Conservation (phyloP, 2,329 filamentous ascomycete genomes). For the Lachnellula hyalina region DNA sequence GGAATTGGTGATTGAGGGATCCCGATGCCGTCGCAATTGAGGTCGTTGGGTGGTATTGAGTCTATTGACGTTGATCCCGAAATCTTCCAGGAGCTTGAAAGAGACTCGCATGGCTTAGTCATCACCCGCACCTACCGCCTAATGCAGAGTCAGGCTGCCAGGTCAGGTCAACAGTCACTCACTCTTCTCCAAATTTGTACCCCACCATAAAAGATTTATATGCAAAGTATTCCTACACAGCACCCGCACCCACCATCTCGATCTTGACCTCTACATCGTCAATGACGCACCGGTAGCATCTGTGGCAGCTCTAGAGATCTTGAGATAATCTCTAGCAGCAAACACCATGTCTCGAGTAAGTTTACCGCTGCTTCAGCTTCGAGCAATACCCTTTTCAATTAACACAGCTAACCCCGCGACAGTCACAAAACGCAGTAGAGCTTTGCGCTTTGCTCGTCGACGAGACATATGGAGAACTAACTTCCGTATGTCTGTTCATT, state of each 20-base stretch:
- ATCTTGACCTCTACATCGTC: conserved; percentile 13
- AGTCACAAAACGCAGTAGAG: conserved; percentile 74
- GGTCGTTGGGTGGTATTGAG: not conserved
- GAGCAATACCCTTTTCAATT: too few species aligned
- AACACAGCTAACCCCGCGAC: conserved; percentile 15
- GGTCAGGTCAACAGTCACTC: not conserved
- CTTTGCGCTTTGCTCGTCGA: conserved; percentile 86
- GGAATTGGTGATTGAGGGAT: conserved; percentile 29
- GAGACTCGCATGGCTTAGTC: not conserved
- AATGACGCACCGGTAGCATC: conserved; percentile 57
- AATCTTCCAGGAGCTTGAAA: conserved; percentile 9
- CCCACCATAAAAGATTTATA: not conserved
- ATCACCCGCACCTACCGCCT: not conserved
- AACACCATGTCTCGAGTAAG: conserved; percentile 51
- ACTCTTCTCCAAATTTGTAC: not conserved
- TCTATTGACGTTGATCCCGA: conserved; percentile 12
- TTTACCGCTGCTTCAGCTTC: conserved; percentile 11
- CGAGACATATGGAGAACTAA: conserved; percentile 86
- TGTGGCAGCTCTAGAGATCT: conserved; percentile 70
- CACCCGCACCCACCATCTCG: conserved; percentile 2
- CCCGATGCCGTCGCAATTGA: conserved; percentile 7
- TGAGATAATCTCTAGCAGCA: conserved; percentile 72
- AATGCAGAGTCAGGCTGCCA: not conserved
- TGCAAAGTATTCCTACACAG: conserved; percentile 3
- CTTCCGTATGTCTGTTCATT: conserved; percentile 61